Evolutionary conservation across 75 land plant genomes (phyloP).

Genomic region (Cryptomeria japonica): DNA sequence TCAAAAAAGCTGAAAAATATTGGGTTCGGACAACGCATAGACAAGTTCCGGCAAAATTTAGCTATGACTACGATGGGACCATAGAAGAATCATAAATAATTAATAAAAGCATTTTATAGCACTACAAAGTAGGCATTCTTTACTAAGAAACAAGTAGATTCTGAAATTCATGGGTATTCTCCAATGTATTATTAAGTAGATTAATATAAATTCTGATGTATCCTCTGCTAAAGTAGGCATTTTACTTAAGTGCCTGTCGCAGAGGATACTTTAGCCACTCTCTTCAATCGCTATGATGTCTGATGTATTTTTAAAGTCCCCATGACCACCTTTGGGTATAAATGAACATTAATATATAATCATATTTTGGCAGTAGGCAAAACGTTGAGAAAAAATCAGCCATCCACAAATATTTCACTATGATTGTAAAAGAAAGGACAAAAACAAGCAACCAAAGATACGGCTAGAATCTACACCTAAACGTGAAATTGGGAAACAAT

Average conservation of each 20-base stretch:
- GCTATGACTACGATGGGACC: not conserved
- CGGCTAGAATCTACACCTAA: not conserved
- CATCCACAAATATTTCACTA: not conserved
- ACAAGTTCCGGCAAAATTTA: not conserved
- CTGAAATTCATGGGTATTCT: not conserved
- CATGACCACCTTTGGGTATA: not conserved
- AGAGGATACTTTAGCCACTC: not conserved
- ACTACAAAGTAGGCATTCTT: not conserved
- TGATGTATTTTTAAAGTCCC: not conserved
- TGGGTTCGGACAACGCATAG: not conserved
- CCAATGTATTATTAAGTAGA: too few species aligned
- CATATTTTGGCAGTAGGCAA: not conserved
- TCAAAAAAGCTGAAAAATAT: not conserved
- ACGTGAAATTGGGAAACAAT: not conserved
- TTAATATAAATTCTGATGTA: too few species aligned
- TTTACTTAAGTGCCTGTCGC: not conserved
- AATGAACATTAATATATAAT: not conserved
- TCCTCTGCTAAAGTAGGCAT: too few species aligned
- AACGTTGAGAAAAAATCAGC: not conserved
- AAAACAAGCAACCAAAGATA: not conserved
- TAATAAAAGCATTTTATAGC: not conserved
- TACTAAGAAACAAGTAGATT: not conserved
- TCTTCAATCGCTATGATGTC: not conserved
- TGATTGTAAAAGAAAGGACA: not conserved
- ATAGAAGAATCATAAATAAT: not conserved